These are phyloP conservation scores for Flammula alnicola DNA, from an alignment of 1,284 basidiomycete genomes.

Conservation along the genomic window DNA sequence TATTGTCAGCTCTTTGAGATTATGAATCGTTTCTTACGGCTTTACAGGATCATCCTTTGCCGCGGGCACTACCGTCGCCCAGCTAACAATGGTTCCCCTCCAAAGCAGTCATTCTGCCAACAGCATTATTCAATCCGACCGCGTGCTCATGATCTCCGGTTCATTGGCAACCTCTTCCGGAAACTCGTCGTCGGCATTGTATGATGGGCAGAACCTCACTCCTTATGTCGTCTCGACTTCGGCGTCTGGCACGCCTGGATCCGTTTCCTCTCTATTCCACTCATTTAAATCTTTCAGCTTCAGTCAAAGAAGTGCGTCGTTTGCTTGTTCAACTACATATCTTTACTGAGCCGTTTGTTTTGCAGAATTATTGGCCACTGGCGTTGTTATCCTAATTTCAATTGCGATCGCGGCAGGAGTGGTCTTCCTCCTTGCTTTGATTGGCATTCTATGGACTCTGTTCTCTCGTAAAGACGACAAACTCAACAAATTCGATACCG, in stretches of 20 bases:
- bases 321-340: conserved; percentile 6
- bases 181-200: conserved; percentile 83
- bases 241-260: conserved; percentile 70
- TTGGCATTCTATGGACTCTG: conserved; percentile 90
- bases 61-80: conserved; percentile 68
- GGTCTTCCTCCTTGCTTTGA: conserved; percentile 87
- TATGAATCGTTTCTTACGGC: conserved; percentile 2
- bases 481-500: conserved; percentile 59
- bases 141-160: conserved; percentile 92
- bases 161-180: conserved; percentile 73
- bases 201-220: conserved; percentile 83
- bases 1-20: conserved; percentile 21
- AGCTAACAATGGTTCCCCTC: conserved; percentile 90
- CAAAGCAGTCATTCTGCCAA: conserved; percentile 74
- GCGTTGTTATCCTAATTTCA: conserved; percentile 94
- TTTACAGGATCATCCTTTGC: conserved; percentile 56
- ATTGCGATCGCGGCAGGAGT: conserved; percentile 96
- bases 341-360: conserved; percentile 9
- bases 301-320: conserved; percentile 57
- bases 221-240: conserved; percentile 84
- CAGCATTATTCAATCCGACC: conserved; percentile 79
- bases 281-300: conserved; percentile 84
- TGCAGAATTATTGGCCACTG: conserved; percentile 85
- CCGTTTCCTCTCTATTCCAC: conserved; percentile 81
- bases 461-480: conserved; percentile 80